These are phyloP conservation scores for Penicillium verrucosum DNA, from an alignment of 2,329 filamentous ascomycete species.

Conservation along the genomic window DNA sequence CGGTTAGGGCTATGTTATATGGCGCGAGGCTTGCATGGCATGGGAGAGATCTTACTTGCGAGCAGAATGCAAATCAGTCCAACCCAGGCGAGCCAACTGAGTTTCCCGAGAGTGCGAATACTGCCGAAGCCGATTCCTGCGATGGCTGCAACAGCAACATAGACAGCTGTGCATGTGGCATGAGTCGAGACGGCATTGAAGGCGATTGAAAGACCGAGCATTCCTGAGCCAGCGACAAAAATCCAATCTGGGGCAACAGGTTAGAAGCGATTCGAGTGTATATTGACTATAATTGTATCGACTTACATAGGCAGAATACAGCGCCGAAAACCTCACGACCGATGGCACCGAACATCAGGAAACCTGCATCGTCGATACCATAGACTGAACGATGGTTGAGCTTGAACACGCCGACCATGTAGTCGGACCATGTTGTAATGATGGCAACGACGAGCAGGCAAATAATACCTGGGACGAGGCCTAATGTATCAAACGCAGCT, in stretches of 20 bases:
- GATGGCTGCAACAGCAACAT: constrained; percentile 22
- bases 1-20: background rate
- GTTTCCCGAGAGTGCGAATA: constrained; percentile 34
- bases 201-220: constrained; percentile 43
- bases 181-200: constrained; percentile 41
- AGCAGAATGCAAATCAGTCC: constrained; percentile 17
- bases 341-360: constrained; percentile 52
- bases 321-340: constrained; percentile 48
- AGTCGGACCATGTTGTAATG: constrained; percentile 51
- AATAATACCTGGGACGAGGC: constrained; percentile 50
- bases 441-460: constrained; percentile 39
- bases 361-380: constrained; percentile 56
- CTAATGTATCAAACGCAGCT: constrained; percentile 45
- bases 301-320: constrained; percentile 9
- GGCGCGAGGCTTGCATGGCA: background rate
- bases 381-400: constrained; percentile 54
- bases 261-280: background rate
- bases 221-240: constrained; percentile 42
- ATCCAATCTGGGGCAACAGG: constrained; percentile 22
- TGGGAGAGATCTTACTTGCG: constrained; percentile 16
- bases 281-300: background rate
- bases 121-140: constrained; percentile 25
- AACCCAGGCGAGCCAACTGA: constrained; percentile 37
- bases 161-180: constrained; percentile 28
- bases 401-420: constrained; percentile 52